Percentiles rank a stretch among this genome's conserved stretches.
phyloP scores from a whole-genome alignment of 1,284 basidiomycete genomes.

The Moesziomyces antarcticus region DNA sequence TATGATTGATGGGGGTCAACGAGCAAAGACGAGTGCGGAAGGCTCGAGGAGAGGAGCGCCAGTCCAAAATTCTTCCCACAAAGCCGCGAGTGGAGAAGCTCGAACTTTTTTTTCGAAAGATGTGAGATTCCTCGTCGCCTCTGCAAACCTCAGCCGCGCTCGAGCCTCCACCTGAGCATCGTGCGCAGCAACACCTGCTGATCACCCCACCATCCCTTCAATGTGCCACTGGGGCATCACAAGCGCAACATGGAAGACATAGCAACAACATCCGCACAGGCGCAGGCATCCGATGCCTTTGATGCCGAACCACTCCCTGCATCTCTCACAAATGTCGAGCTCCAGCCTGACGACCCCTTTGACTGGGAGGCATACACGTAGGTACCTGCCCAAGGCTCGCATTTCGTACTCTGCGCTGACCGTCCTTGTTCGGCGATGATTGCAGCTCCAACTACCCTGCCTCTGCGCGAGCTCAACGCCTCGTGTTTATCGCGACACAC shows the following conservation, averaged over 20 bases:
- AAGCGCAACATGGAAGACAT: slow-evolving; percentile 16
- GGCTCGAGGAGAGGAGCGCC: not conserved
- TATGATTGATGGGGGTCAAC: not conserved
- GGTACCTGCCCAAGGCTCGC: slow-evolving; percentile 1
- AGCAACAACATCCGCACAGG: not conserved
- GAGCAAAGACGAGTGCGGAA: not conserved
- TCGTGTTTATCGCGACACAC: slow-evolving; percentile 45
- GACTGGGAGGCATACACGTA: slow-evolving; percentile 62
- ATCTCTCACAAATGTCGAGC: slow-evolving; percentile 14
- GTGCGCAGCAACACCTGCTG: slow-evolving; percentile 1
- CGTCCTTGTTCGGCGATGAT: not conserved
- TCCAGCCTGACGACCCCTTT: slow-evolving; percentile 42
- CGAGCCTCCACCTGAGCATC: slow-evolving; percentile 31
- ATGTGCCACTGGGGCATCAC: too few species aligned
- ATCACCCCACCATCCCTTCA: not conserved
- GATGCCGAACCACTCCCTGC: slow-evolving; percentile 1
- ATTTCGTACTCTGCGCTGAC: not conserved
- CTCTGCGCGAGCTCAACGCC: slow-evolving; percentile 32
- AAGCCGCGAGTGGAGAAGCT: slow-evolving; percentile 14
- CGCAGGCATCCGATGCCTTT: not conserved
- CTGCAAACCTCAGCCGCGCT: slow-evolving; percentile 7
- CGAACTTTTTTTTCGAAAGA: not conserved
- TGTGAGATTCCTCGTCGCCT: slow-evolving; percentile 6
- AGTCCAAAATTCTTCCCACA: slow-evolving; percentile 2
- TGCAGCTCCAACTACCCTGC: slow-evolving; percentile 29